Base-by-base conservation (phyloP, 2,329 filamentous ascomycete genomes). In the Botrytis fabae region DNA sequence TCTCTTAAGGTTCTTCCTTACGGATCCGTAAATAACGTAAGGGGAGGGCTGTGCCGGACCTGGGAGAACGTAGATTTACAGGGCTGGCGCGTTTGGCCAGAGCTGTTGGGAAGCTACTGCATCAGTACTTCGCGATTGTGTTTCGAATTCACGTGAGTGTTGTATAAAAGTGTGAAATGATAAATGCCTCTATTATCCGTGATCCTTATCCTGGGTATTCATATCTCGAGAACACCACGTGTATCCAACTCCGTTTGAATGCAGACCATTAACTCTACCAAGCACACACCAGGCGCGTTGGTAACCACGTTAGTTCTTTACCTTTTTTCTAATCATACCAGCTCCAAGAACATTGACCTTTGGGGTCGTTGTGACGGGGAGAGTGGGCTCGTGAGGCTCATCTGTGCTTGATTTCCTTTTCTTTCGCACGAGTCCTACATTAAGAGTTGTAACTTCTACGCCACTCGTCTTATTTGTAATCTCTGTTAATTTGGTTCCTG, bases 321-420 rank as follows among this genome's bases (percentile, higher is more conserved):
- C 81, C 80, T 90, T 91, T 82, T 89, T 90, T 73, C 87, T 84
- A 44, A 90, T 81, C 75, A 89, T 81, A 0, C 85, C 83, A 25
- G 81, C 82, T 2, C 82, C 80, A 28, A 90, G 81, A 16, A 89
- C 82, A 79, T 89, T 90, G 14, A 85, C 82, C 22, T 75, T 51
- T 10, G 75, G 74, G 14, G 65, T 74, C 22, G 59, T 16, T 14
- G 51, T 62, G n/a, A 74, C 62, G 20, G 32, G 57, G n/a, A 62
- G 54, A 16, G n/a, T 65, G 20, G 66, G 51, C 44, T 64, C 44
- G 63, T 70, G 73, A 40, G 73, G 57, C 22, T 74, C 71, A 9
- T 76, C 75, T 22, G 75, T 71, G 42, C 73, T 76, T 2, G 77
- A 79, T 77, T 86, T 88, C 48, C 82, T 82, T 80, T 87, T 89